Conservation (phyloP, 495 filamentous ascomycete genomes). For the Terfezia boudieri region DNA sequence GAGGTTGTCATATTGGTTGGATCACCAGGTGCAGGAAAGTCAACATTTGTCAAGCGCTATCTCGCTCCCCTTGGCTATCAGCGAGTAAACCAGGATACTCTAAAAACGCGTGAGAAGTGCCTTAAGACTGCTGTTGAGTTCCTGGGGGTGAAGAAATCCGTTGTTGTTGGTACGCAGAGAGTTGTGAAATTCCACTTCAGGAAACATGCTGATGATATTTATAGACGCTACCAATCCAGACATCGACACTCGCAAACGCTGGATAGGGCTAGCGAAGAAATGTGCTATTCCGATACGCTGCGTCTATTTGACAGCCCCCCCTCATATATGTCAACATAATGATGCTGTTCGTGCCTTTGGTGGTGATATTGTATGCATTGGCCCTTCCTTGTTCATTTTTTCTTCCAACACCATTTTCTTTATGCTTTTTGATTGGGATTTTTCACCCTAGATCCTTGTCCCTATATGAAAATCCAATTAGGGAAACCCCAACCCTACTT, state of each 20-base stretch:
- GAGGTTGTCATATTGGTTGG: slow-evolving; percentile 76
- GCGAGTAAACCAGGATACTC: slow-evolving; percentile 69
- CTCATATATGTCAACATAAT: slow-evolving; percentile 68
- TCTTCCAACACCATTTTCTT: not conserved
- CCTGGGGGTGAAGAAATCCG: slow-evolving; percentile 39
- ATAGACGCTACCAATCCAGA: slow-evolving; percentile 88
- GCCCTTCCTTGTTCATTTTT: slow-evolving; percentile 12
- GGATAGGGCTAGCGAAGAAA: slow-evolving; percentile 50
- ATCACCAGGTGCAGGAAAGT: slow-evolving; percentile 74
- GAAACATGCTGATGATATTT: not conserved
- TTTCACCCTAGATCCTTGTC: no score
- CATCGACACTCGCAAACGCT: slow-evolving; percentile 44
- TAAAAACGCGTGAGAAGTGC: slow-evolving; percentile 76
- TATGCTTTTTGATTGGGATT: no score
- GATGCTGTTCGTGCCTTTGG: slow-evolving; percentile 63
- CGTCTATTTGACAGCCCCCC: slow-evolving; percentile 54
- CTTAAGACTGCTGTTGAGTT: slow-evolving; percentile 47
- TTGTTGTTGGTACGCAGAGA: slow-evolving; percentile 46
- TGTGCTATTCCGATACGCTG: slow-evolving; percentile 58
- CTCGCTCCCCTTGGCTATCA: slow-evolving; percentile 61
- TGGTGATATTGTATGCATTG: slow-evolving; percentile 23
- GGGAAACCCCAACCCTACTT: no score
- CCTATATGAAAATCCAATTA: no score
- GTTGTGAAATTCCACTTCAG: not conserved
- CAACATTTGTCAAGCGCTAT: slow-evolving; percentile 63